Evolutionary conservation across 2,329 filamentous ascomycete species (phyloP), one percentile per base, ranked within the genome.

Genomic region (Claviceps humidiphila): DNA sequence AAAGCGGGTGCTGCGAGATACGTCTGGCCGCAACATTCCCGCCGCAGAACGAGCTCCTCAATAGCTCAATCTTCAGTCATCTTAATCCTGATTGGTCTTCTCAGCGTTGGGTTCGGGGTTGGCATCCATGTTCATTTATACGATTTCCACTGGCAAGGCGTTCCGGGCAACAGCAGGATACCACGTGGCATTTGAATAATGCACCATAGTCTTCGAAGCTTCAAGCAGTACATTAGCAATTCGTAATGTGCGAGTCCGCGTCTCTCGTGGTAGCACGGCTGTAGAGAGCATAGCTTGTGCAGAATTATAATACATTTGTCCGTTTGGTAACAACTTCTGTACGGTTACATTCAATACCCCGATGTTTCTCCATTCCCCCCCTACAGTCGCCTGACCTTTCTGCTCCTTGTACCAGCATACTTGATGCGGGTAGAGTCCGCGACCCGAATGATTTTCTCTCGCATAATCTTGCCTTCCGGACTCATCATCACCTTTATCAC

Each of bases 391-490:
- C 90, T 90, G 41, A 83, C 85, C 66, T 84, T 87, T 68, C 78
- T 80, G 73, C 89, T 91, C 69, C 90, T 87, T 41, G 87, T 88
- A 64, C 93, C 94, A 71, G 90, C 93, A 75, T 97, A 95, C 75
- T 98, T 98, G 68, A 97, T 70, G 62, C 85, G 85, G 52, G 91
- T 97, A 42, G 81, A 77, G 71, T 98, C 93, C 37, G 87, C 82
- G 55, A 98, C 85, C 60, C 82, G 83, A 43, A 81, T 74, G 58
- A 98, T 86, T 72, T 86, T 82, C 37, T 77, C 73, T 59, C 89
- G 80, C 58, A 97, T 70, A 60, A 81, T 67, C 64, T 80, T 82
- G 53, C 93, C 93, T 67, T 98, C 91, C 22, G 76, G 82, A 39
- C 91, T 90, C 68, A 98, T 71, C 54, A 98, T 71, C 5, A 90